Base-by-base conservation (phyloP, 192 early-diverging fungal species). In the Gryganskiella cystojenkinii region DNA sequence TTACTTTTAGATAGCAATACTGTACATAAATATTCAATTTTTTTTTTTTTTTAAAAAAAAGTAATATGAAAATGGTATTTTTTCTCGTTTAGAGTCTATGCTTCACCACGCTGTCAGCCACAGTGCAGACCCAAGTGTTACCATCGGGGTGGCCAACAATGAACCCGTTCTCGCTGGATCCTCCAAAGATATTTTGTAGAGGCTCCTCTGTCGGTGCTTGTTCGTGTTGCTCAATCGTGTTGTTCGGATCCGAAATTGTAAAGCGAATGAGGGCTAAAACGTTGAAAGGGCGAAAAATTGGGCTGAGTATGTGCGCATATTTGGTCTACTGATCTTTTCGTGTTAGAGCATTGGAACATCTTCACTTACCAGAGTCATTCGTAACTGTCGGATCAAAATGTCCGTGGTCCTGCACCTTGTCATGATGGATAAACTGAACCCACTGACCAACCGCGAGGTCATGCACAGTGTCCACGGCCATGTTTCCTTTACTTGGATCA, bases 1-100 rank as follows among this genome's bases (percentile, higher is more conserved):
- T 1, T 93, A 84, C 55, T 93, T 89, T 65, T 93, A 47, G 64
- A n/a, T 19, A 28, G 27, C 37, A n/a, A n/a, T n/a, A n/a, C n/a
- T n/a, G n/a, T n/a, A n/a, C n/a, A n/a, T n/a, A n/a, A n/a, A n/a
- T n/a, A n/a, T n/a, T n/a, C n/a, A n/a, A n/a, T n/a, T n/a, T n/a
- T n/a, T n/a, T n/a, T n/a, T n/a, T n/a, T n/a, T n/a, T n/a, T 40
- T 40, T 58, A 55, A 14, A 31, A 35, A 34, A 4, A 27, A 37
- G 14, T 0, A n/a, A n/a, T n/a, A n/a, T n/a, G n/a, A n/a, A n/a
- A n/a, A 3, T 60, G 13, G 0, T 53, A 28, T 64, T 53, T 10
- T 56, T 45, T 20, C 25, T 49, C 11, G 8, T 45, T 58, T 54
- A 72, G 28, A 49, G n/a, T 22, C 30, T 13, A 49, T 61, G 64